Conservation (phyloP, 2,329 filamentous ascomycete species). For the Pestalotiopsis fici region DNA sequence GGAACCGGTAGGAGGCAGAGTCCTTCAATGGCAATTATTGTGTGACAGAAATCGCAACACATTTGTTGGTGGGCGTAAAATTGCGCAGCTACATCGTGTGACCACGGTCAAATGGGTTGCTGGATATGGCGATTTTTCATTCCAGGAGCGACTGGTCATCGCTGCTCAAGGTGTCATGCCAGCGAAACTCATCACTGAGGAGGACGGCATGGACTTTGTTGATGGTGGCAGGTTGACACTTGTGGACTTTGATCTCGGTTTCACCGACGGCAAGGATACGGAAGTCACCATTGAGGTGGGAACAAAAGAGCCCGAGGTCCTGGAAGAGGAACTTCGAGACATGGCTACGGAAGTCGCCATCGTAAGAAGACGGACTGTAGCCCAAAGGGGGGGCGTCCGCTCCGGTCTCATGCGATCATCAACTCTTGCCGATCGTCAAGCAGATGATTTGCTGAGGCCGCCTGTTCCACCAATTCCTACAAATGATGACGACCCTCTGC, state of each 20-base stretch:
- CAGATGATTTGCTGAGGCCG: slow-evolving; percentile 28
- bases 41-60: slow-evolving; percentile 71
- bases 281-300: slow-evolving; percentile 75
- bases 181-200: slow-evolving; percentile 59
- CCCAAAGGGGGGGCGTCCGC: slow-evolving; percentile 56
- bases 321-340: slow-evolving; percentile 74
- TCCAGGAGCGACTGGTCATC: slow-evolving; percentile 64
- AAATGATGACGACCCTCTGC: slow-evolving; percentile 51
- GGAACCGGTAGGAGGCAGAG: slow-evolving; percentile 36
- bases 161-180: slow-evolving; percentile 70
- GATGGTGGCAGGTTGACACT: slow-evolving; percentile 75
- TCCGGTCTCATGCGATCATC: slow-evolving; percentile 49
- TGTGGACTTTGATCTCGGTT: slow-evolving; percentile 71
- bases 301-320: slow-evolving; percentile 64
- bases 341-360: slow-evolving; percentile 79
- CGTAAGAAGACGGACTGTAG: slow-evolving; percentile 72
- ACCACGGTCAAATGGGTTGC: slow-evolving; percentile 74
- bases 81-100: slow-evolving; percentile 66
- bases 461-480: slow-evolving; percentile 29
- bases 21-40: slow-evolving; percentile 69
- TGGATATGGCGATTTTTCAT: slow-evolving; percentile 46
- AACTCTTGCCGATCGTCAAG: slow-evolving; percentile 38
- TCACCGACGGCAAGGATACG: slow-evolving; percentile 53
- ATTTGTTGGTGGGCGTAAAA: slow-evolving; percentile 67
- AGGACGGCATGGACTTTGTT: slow-evolving; percentile 74